A percentile compares a stretch with the other conserved stretches of the same genome.
phyloP scores from a whole-genome alignment of 208 protist species.

The Tetramitus jugosus region DNA sequence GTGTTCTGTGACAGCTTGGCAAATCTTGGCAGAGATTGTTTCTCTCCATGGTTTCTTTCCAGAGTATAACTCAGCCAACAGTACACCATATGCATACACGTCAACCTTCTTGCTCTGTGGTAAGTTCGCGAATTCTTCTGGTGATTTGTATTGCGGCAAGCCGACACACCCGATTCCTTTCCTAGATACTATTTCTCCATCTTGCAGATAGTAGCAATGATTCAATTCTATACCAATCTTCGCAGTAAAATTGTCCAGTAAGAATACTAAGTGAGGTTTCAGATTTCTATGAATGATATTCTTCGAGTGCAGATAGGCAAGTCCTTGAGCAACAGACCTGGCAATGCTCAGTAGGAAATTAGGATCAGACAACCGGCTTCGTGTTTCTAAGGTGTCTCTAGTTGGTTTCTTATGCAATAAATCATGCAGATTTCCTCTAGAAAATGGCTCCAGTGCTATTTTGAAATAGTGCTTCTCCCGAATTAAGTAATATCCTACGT shows the following conservation, averaged over 20 bases:
- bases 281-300: neutral
- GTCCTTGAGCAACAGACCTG: neutral
- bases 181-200: neutral
- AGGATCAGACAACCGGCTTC: neutral
- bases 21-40: neutral
- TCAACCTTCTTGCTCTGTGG: neutral
- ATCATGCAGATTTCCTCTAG: neutral
- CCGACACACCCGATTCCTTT: neutral
- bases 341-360: neutral
- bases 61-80: conserved; percentile 1
- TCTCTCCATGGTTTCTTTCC: conserved; percentile 6
- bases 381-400: neutral
- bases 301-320: neutral
- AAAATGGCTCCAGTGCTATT: neutral
- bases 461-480: neutral
- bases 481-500: neutral
- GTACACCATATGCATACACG: conserved; percentile 1
- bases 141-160: neutral
- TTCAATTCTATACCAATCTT: neutral
- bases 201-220: neutral
- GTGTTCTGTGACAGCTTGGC: no score
- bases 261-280: neutral
- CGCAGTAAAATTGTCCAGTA: neutral
- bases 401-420: neutral
- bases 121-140: neutral